Base-by-base conservation (phyloP, 768 basidiomycete genomes). In the Boletus reticuloceps region DNA sequence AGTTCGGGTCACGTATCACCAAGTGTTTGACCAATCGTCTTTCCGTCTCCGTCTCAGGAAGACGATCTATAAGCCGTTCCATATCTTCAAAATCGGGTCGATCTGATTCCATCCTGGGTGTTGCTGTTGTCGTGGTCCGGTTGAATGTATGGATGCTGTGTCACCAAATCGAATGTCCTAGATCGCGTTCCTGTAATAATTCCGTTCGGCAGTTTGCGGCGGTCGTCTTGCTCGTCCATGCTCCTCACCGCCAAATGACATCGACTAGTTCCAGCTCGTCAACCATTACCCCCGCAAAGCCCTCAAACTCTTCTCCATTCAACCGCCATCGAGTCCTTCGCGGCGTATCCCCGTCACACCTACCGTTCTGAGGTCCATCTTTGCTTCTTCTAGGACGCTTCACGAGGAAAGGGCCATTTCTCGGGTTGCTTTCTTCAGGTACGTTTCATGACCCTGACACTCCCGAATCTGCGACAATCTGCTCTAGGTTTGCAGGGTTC, bases 401-500 rank as follows among this genome's bases (percentile, higher is more conserved):
- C 75, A 86, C 52, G 91, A 94, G 67, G 91, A 94, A 68, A 82
- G 91, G 29, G 85, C 88, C 1, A 84, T 94, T 50, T 94, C 91
- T 38, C 82, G 90, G 14, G 79, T 91, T 49, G 91, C 91, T 31
- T 94, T 94, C 76, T 93, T 93, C 71, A 82, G 91, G 91, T 89
- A 69, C 44, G 64, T 50, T 52, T 53, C 50, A 31, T 40, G 32
- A 19, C 22, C 41, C 37, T 54, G 25, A 17, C 4, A 6, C 20
- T 39, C 16, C 2, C 7, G 39, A 37, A 19, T 13, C 11, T 22
- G 42, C 36, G 8, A 55, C 16, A 22, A 44, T 54, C 27, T 14
- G 38, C 36, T 53, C 17, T 19, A 93, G 91, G 54, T 94, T 94
- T 68, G 77, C 88, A 3, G 91, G 90, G 2, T 94, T 91, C 65